Base-by-base conservation (phyloP, 495 filamentous ascomycete species). In the Melanomma pulvis-pyrius region DNA sequence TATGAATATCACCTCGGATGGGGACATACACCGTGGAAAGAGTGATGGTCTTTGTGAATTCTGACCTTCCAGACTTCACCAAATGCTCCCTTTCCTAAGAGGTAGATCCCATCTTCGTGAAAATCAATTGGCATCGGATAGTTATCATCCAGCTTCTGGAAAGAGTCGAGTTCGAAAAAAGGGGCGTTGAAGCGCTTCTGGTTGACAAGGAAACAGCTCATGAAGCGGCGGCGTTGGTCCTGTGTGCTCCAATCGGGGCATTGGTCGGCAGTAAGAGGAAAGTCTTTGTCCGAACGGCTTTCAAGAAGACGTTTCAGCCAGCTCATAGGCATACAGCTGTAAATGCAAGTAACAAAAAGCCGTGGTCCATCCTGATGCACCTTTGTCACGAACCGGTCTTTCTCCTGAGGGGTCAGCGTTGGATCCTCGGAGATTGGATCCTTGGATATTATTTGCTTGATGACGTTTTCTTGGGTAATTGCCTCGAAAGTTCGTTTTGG, bases 71-170 rank as follows among this genome's bases (percentile, higher is more conserved):
- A 63, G 6, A 63, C 61, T 25, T 55, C 48, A 15, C 61, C 61
- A 36, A 63, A 63, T 1, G 61, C 30, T 49, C 61, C 51, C 32
- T 36, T 63, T 1, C 61, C 61, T 21, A 12, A 12, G 24, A 48
- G 22, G 29, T 63, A 30, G n/a, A 21, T 19, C 4, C 1, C 17
- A 5, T 36, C 34, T 44, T 63, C 61, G 11, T 48, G 26, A n/a
- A 56, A 63, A 7, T 56, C n/a, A 8, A 63, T 57, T n/a, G 61
- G 61, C 11, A 63, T 63, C 30, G 50, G 19, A 41, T 49, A 30
- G 15, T 25, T 49, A 36, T 24, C 48, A 52, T 51, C 59, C 13
- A 61, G 30, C 7, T 13, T 28, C n/a, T 51, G 26, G 26, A 36
- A 22, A 46, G 47, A 61, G 25, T 61, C 8, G 24, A 41, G 19